Base-by-base conservation (phyloP, 192 early-diverging fungal genomes). In the Dimargaris verticillata region DNA sequence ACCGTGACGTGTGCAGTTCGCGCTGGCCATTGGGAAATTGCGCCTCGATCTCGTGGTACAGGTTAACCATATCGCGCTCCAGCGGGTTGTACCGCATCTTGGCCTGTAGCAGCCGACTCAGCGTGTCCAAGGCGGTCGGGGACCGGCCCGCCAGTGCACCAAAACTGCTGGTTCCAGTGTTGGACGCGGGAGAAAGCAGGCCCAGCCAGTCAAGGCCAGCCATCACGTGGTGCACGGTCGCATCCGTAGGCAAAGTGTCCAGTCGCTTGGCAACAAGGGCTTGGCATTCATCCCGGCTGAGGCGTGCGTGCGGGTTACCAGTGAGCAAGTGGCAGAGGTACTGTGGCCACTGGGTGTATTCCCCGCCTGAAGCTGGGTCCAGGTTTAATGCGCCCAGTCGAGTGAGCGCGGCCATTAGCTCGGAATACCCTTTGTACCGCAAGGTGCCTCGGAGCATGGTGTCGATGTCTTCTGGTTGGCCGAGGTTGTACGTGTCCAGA, bases 391-490 rank as follows among this genome's bases (percentile, higher is more conserved):
- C 75, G 3, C 93, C 93, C 41, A 95, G 73, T 45, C 74, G 72
- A n/a, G 78, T 68, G 63, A 95, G 79, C 5, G 79, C 77, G 63
- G 84, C 77, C 71, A 96, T 88, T 44, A 98, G 71, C 62, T 92
- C 91, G 4, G 86, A 80, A 69, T 88, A 98, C 0, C 95, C 95
- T 71, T 83, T 76, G 71, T 88, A 99, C 61, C 95, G 72, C 38
- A 99, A 72, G 0, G 95, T 97, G 33, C 95, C 95, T 57, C 95
- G 77, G 72, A 98, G 90, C 86, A 99, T 93, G 46, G 88, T 91
- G 45, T 88, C 79, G 69, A 93, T 72, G 12, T 80, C 68, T 14
- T 80, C 72, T 15, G 80, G 62, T 12, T 83, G 77, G 13, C 85
- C 78, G 48, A 99, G 71, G 0, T 86, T 83, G 68, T 99, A 99